Percentiles rank a stretch among this genome's conserved stretches.
Evolutionary conservation across 164 flowering plant species (phyloP).

Genomic region (Kingdonia uniflora): DNA sequence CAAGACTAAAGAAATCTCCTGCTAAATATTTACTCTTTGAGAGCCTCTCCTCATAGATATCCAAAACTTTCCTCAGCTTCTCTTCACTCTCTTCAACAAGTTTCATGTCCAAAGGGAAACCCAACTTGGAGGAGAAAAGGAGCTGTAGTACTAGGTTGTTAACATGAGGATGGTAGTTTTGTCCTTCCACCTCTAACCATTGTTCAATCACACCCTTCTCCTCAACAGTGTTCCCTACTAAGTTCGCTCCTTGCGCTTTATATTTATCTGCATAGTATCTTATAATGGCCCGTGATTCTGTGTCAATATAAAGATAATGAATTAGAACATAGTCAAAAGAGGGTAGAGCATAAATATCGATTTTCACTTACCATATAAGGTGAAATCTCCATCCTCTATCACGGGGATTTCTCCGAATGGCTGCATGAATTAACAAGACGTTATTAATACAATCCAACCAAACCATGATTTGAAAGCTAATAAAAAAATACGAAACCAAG

Average conservation of each 20-base stretch:
- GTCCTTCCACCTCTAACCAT: constrained; percentile 43
- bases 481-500: not conserved
- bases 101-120: constrained; percentile 20
- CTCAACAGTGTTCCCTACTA: constrained; percentile 31
- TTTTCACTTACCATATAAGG: constrained; percentile 12
- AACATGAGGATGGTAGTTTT: constrained; percentile 26
- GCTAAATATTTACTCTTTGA: too few species aligned
- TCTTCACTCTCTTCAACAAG: constrained; percentile 27
- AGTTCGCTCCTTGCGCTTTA: constrained; percentile 30
- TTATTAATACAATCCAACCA: too few species aligned
- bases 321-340: not conserved
- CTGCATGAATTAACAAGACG: constrained; percentile 8
- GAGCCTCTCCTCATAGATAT: constrained; percentile 42
- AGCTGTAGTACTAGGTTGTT: constrained; percentile 24
- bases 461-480: not conserved
- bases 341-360: not conserved
- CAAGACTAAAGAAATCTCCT: constrained; percentile 48
- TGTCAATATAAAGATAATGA: not conserved
- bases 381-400: constrained; percentile 16
- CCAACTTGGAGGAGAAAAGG: constrained; percentile 19
- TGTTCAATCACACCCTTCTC: constrained; percentile 34
- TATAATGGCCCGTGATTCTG: constrained; percentile 44
- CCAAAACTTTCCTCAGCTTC: constrained; percentile 37
- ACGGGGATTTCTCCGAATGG: constrained; percentile 21
- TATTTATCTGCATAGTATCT: constrained; percentile 38